Evolutionary conservation across 2,329 filamentous ascomycete genomes (phyloP), one percentile per base, ranked within the genome.

Genomic region (Orbilia javanica): DNA sequence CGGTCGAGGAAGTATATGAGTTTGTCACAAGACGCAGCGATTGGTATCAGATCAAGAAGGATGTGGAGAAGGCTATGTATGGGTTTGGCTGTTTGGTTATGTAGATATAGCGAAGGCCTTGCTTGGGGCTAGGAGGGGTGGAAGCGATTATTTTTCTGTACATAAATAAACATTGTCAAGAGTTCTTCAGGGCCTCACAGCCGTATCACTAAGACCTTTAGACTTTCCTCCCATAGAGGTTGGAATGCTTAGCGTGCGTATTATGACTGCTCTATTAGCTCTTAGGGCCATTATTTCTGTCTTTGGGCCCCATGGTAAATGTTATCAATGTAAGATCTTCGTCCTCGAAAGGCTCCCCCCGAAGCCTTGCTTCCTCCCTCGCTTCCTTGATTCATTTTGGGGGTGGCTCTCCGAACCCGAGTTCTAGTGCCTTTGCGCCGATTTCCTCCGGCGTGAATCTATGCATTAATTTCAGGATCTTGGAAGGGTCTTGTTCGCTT

Each of bases 41-140:
- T 85, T 99, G 96, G 96, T 97, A 96, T 83, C 88, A 91, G 81
- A 93, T 99, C 10, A 92, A 92, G 85, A 90, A 89, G 80, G 90
- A 94, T 79, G 96, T 99, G 4, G 96, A 99, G 86, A 91, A 92
- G 85, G 94, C 94, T 79, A 97, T 99, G 94, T 98, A 97, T 85
- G 96, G 96, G 3, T 89, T 97, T 83, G 95, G 96, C 77, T 99
- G 96, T 84, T 84, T 83, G 53, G 83, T 96, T 50, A 98, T 97
- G 94, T 98, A 84, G 87, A 68, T 60, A 48, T 31, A 50, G 4
- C 2, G n/a, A 4, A n/a, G 20, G 50, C 13, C 18, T 18, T 25
- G 50, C 4, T 20, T 20, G 18, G 15, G 44, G 44, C 4, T 48
- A 20, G 31, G 31, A 4, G 13, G 39, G 8, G 4, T 44, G 1